Base-by-base conservation (phyloP, 2,329 filamentous ascomycete species). In the Cercospora sp. region DNA sequence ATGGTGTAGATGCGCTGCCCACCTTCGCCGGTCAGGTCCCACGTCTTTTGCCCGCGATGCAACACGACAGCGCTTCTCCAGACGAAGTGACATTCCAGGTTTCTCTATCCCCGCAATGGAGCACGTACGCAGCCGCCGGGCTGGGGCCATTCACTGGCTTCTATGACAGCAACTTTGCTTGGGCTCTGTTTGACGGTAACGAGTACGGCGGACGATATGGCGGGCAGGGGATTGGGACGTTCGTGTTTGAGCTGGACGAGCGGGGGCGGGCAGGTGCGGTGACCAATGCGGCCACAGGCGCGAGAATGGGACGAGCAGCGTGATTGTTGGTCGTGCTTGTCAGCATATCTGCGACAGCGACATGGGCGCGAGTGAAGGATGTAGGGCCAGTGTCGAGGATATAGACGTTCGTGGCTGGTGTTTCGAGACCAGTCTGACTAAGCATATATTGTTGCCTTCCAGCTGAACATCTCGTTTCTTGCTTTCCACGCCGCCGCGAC, bases 161-260 rank as follows among this genome's bases (percentile, higher is more conserved):
- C 30, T 59, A 59, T 16, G 55, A 59, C 32, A 59, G 55, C 7
- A 59, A 59, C 18, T 59, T 59, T 32, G 55, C 28, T 13, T 59
- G 55, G 55, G 2, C 10, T 5, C 5, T 21, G 30, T 59, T 59
- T 16, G 55, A 59, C 12, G n/a, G 55, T 3, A 9, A 8, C 32
- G 55, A n/a, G n/a, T 21, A 21, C 12, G 55, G 55, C 4, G 55
- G 55, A 6, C 55, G 55, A 24, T 59, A 59, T 21, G 55, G 28
- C 5, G 55, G 55, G 1, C 55, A 37, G 55, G 55, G 55, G 16
- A 34, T 58, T n/a, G 61, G 28, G 21, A 55, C 49, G 13, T 64
- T 55, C 34, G 61, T 64, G 24, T 64, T 64, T 28, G 61, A 64
- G 30, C 43, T 64, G 49, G 61, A 57, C n/a, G 30, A 40, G 10